Evolutionary conservation across 805 yeast genomes (phyloP).

Genomic region (Starmerella khaoyaiensis): DNA sequence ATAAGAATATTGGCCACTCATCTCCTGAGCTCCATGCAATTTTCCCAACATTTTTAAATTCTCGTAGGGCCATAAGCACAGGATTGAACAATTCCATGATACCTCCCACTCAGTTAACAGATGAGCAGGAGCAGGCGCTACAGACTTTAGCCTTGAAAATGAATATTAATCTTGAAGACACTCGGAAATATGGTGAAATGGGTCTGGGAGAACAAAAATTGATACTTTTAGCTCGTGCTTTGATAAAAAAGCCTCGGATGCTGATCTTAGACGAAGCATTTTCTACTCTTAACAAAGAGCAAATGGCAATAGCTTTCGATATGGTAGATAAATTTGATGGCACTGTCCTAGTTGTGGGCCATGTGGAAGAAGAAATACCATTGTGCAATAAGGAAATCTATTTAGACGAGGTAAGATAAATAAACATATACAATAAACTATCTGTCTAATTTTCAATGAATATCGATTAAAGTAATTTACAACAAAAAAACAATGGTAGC

Average conservation of each 20-base stretch:
- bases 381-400: slow-evolving; percentile 35
- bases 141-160: slow-evolving; percentile 38
- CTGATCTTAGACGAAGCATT: slow-evolving; percentile 85
- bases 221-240: slow-evolving; percentile 59
- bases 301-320: slow-evolving; percentile 43
- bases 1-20: slow-evolving; percentile 66
- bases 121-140: slow-evolving; percentile 31
- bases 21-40: slow-evolving; percentile 88
- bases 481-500: too few relatives aligned
- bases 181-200: slow-evolving; percentile 36
- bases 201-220: slow-evolving; percentile 62
- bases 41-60: slow-evolving; percentile 48
- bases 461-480: too few relatives aligned
- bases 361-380: slow-evolving; percentile 70
- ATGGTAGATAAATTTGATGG: slow-evolving; percentile 47
- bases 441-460: background rate
- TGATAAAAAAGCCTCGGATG: slow-evolving; percentile 64
- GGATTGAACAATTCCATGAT: slow-evolving; percentile 60
- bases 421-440: background rate
- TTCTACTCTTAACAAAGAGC: slow-evolving; percentile 69
- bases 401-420: background rate
- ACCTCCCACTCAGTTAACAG: slow-evolving; percentile 35
- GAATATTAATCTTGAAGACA: slow-evolving; percentile 27
- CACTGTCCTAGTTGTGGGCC: slow-evolving; percentile 71
- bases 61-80: slow-evolving; percentile 48